A percentile compares a stretch with the other conserved stretches of the same genome.
phyloP scores from a whole-genome alignment of 163 green algal genomes.

The Prototheca wickerhamii region DNA sequence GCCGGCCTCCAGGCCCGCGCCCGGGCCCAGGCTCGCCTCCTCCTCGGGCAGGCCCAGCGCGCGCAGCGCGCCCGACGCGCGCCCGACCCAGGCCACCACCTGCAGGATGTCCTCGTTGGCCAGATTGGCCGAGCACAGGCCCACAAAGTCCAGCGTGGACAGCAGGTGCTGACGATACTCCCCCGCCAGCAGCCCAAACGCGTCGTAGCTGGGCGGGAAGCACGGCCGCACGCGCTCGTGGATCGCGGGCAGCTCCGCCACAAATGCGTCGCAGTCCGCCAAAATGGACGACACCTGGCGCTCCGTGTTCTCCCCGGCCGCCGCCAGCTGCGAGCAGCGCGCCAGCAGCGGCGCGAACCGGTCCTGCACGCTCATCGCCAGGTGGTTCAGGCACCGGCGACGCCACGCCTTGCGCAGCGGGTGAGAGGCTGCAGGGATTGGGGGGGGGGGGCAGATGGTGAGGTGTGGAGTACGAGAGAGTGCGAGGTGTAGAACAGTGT shows the following conservation, averaged over 20 bases:
- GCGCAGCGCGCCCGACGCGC: conserved; percentile 50
- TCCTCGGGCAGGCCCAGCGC: conserved; percentile 64
- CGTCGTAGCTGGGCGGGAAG: conserved; percentile 63
- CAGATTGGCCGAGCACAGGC: conserved; percentile 41
- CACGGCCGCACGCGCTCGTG: conserved; percentile 72
- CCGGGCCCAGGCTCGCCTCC: conserved; percentile 1
- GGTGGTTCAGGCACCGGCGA: conserved; percentile 34
- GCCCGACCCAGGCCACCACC: conserved; percentile 47
- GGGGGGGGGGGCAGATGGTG: background rate
- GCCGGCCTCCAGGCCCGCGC: background rate
- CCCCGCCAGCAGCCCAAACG: conserved; percentile 55
- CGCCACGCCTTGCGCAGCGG: conserved; percentile 36
- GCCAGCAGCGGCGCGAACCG: conserved; percentile 39
- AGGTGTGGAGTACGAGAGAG: background rate
- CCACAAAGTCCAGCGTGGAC: conserved; percentile 53
- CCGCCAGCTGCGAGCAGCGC: conserved; percentile 34
- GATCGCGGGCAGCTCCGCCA: conserved; percentile 46
- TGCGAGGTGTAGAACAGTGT: too few species aligned
- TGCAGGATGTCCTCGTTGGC: conserved; percentile 62
- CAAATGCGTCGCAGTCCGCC: conserved; percentile 26
- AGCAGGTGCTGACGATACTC: conserved; percentile 51
- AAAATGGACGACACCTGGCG: conserved; percentile 30
- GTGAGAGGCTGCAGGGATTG: background rate
- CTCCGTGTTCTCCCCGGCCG: conserved; percentile 33
- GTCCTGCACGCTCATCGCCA: conserved; percentile 35